Evolutionary conservation across 805 yeast genomes (phyloP), one percentile per base, ranked within the genome.

Genomic region (Schizosaccharomyces osmophilus): DNA sequence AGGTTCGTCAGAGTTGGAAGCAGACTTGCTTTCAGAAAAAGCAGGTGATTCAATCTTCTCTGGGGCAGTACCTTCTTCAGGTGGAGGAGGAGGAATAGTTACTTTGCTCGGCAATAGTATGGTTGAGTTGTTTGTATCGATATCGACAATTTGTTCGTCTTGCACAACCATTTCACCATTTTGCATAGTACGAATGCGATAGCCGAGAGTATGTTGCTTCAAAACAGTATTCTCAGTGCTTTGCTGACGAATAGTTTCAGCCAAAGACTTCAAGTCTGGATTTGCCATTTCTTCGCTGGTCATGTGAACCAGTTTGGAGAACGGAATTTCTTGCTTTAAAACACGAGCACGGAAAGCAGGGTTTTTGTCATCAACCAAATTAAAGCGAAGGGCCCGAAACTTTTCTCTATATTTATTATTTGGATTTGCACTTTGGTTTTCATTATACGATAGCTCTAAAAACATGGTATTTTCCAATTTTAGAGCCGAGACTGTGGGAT

Each of bases 271-370:
- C 64, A 84, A 74, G 65, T 84, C 90, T 4, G 88, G 87, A 67
- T 86, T 87, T 65, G 81, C 73, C 74, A 89, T 78, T 66, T 89
- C 90, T 66, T 84, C 87, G 0, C 82, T 82, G 5, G 83, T 75
- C 75, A 85, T 74, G 42, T 73, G 75, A 2, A 83, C 88, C 57
- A 87, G 73, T 64, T 82, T 78, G 17, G 73, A 74, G 55, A 85
- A 78, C 0, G 80, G 72, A 32, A 86, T 72, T 24, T 75, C 73
- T 39, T 79, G 77, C 43, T 77, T 73, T 42, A 83, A 71, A 3
- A 89, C 77, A 62, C 82, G 80, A 32, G 73, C 72, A 65, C 87
- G 78, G 57, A 82, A 78, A 58, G 73, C 73, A 59, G 73, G 72
- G 66, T 82, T 84, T 70, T 82, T 85, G 62, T 68, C 69, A 66